Conservation (phyloP, 352 stramenopile species). For the Elongisporangium prolatum region DNA sequence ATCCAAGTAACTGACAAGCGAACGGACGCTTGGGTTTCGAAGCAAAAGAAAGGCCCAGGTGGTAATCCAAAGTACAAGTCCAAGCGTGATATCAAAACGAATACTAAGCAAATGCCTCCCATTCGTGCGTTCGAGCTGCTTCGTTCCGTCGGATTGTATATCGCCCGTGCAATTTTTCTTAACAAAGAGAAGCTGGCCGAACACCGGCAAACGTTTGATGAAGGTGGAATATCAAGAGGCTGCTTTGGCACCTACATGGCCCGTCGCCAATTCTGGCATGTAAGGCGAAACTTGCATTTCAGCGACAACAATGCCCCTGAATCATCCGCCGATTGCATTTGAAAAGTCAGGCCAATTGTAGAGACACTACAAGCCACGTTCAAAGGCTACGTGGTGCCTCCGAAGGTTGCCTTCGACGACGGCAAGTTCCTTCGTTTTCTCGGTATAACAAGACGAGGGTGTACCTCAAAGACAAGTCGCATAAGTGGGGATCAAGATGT, state of each 20-base stretch:
- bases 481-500: slow-evolving; percentile 14
- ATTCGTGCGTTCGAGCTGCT: too few relatives aligned
- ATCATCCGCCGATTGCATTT: slow-evolving; percentile 2
- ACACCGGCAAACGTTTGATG: too few relatives aligned
- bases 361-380: slow-evolving; percentile 7
- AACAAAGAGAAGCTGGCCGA: too few relatives aligned
- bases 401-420: slow-evolving; percentile 11
- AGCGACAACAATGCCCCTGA: slow-evolving; percentile 8
- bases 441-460: slow-evolving; percentile 3
- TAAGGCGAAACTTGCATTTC: slow-evolving; percentile 9
- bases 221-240: too few relatives aligned
- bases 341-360: slow-evolving; percentile 8
- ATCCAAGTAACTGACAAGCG: too few relatives aligned
- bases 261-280: slow-evolving; percentile 1
- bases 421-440: slow-evolving; percentile 4
- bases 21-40: too few relatives aligned
- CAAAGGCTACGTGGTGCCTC: background rate
- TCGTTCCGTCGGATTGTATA: too few relatives aligned
- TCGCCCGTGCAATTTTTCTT: too few relatives aligned
- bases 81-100: too few relatives aligned
- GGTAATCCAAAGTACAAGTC: too few relatives aligned
- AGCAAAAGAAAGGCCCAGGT: too few relatives aligned
- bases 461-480: slow-evolving; percentile 12
- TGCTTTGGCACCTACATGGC: background rate
- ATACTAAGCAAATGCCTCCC: too few relatives aligned